A percentile compares a stretch with the other conserved stretches of the same genome.
These are phyloP conservation scores for Terfezia boudieri DNA, from an alignment of 495 filamentous ascomycete genomes.

Conservation along the genomic window DNA sequence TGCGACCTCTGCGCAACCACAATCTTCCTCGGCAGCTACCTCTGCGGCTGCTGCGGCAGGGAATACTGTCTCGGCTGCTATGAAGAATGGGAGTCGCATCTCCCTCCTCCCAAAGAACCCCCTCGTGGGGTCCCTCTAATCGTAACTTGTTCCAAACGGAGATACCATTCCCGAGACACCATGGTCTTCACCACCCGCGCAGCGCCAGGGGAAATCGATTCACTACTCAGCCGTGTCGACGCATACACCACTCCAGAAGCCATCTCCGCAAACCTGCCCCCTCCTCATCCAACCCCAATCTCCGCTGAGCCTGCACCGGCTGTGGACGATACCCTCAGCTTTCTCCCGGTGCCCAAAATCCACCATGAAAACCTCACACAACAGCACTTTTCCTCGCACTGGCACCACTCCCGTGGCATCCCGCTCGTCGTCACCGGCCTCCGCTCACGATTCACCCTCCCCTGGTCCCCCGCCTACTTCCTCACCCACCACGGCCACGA, in stretches of 20 bases:
- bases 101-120: not conserved
- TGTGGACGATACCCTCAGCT: constrained; percentile 2
- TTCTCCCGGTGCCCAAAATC: constrained; percentile 11
- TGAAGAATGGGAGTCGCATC: constrained; percentile 11
- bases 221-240: not conserved
- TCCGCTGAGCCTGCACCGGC: not conserved
- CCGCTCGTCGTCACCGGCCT: constrained; percentile 16
- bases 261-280: not conserved
- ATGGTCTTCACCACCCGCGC: constrained; percentile 16
- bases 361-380: constrained; percentile 3
- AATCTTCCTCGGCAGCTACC: constrained; percentile 15
- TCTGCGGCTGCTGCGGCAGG: constrained; percentile 17
- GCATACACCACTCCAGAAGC: not conserved
- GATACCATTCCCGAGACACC: constrained; percentile 6
- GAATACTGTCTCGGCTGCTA: constrained; percentile 18
- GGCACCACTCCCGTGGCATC: constrained; percentile 9
- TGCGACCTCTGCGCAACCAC: constrained; percentile 17
- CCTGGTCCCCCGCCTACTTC: constrained; percentile 17
- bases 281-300: not conserved
- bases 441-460: constrained; percentile 12
- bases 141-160: constrained; percentile 5
- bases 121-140: not conserved
- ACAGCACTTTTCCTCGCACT: constrained; percentile 8
- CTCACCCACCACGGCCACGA: constrained; percentile 9
- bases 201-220: constrained; percentile 6